Evolutionary conservation across 2,329 filamentous ascomycete species (phyloP).

Genomic region (Claviceps maximensis): DNA sequence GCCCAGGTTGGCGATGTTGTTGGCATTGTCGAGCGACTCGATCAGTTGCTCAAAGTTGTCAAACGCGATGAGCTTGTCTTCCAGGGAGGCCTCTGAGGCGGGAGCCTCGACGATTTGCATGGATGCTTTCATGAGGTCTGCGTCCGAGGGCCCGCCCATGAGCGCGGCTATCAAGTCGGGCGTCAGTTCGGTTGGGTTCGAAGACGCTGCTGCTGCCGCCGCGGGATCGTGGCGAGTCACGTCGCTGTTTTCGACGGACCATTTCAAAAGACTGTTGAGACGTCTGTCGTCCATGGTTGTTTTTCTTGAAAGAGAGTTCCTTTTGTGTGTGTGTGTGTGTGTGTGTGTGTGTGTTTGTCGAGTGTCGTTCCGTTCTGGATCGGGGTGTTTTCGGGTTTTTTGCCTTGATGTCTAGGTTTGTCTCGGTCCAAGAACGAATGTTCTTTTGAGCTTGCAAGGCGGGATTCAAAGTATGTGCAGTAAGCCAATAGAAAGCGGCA

Average conservation of each 20-base stretch:
- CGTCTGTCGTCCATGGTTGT: constrained; percentile 28
- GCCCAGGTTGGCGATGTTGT: constrained; percentile 68
- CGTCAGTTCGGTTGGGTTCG: constrained; percentile 36
- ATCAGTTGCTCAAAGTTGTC: constrained; percentile 93
- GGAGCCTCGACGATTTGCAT: constrained; percentile 61
- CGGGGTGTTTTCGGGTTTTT: too few species aligned
- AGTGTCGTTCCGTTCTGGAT: not conserved
- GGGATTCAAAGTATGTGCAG: not conserved
- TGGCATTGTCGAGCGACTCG: constrained; percentile 90
- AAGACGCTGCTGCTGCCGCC: constrained; percentile 18
- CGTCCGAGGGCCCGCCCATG: constrained; percentile 77
- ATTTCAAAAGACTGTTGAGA: constrained; percentile 69
- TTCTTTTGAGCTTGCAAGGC: not conserved
- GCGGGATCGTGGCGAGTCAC: constrained; percentile 16
- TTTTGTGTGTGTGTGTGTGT: not conserved
- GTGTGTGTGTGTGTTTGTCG: not conserved
- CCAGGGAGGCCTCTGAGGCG: constrained; percentile 50
- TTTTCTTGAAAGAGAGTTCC: too few species aligned
- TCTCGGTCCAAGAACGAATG: not conserved
- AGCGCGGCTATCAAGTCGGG: constrained; percentile 60
- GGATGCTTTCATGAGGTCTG: constrained; percentile 77
- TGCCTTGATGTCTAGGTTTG: too few species aligned
- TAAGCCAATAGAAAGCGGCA: not conserved
- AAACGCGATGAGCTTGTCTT: constrained; percentile 71
- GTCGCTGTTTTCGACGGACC: constrained; percentile 46